A percentile compares a stretch with the other conserved stretches of the same genome.
These are phyloP conservation scores for Colletotrichum somersetense DNA, from an alignment of 2,329 filamentous ascomycete species.

Conservation along the genomic window DNA sequence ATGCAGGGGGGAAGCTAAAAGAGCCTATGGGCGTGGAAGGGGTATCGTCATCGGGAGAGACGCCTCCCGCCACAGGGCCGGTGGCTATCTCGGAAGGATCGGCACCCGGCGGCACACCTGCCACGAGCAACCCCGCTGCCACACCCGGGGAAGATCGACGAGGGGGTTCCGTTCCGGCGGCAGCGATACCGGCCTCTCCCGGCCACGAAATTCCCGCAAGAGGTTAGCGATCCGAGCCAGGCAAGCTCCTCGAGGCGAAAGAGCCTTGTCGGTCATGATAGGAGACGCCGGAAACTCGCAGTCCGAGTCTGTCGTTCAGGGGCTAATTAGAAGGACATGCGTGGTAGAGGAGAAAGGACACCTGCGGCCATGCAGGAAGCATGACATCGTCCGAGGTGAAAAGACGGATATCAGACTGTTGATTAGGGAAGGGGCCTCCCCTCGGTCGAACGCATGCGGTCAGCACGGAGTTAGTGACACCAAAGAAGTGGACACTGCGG, in stretches of 20 bases:
- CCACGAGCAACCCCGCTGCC: neutral
- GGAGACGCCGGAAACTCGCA: neutral
- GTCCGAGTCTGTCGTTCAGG: neutral
- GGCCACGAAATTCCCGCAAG: neutral
- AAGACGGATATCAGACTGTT: neutral
- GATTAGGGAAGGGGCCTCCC: neutral
- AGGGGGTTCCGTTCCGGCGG: too few species aligned
- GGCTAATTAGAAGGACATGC: neutral
- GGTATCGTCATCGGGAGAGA: neutral
- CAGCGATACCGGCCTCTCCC: neutral
- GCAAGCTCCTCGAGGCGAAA: neutral
- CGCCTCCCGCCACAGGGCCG: neutral
- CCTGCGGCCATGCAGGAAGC: neutral
- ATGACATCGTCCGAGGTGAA: neutral
- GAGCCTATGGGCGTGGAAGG: neutral
- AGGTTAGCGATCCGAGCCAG: neutral
- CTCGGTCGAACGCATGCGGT: neutral
- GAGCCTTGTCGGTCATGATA: too few species aligned
- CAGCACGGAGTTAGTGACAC: neutral
- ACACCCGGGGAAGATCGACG: too few species aligned
- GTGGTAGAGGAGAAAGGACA: neutral
- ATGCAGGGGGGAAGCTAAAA: neutral
- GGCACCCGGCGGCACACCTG: neutral
- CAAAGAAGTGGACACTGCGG: neutral
- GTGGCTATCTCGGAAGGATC: neutral